Evolutionary conservation across 75 land plant genomes (phyloP).

Genomic region (Selaginella moellendorffii): DNA sequence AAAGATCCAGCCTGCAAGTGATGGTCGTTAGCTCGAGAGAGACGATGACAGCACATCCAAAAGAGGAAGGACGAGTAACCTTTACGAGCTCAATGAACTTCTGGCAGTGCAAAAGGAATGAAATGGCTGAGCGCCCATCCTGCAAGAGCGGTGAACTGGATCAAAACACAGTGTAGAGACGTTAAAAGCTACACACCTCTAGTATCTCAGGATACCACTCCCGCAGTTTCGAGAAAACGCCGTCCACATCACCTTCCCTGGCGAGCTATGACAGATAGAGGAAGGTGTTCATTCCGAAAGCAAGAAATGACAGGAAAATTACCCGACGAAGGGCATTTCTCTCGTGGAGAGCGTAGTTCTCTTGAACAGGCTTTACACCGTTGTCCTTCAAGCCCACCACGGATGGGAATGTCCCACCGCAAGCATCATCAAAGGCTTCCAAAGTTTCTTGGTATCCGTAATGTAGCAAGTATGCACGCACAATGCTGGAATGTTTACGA

Average conservation of each 20-base stretch:
- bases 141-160: conserved; percentile 20
- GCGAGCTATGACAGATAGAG: conserved; percentile 38
- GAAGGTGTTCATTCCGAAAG: neutral
- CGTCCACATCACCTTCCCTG: conserved; percentile 63
- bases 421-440: conserved; percentile 56
- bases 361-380: conserved; percentile 23
- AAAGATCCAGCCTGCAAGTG: conserved; percentile 32
- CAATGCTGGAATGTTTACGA: conserved; percentile 37
- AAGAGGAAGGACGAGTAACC: conserved; percentile 21
- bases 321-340: conserved; percentile 69
- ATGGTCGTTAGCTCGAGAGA: neutral
- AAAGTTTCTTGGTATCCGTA: conserved; percentile 95
- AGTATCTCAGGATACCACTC: conserved; percentile 79
- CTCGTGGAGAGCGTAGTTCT: conserved; percentile 49
- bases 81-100: conserved; percentile 72
- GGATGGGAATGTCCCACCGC: conserved; percentile 48
- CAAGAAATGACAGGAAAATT: conserved; percentile 1
- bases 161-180: no score
- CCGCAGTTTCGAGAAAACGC: conserved; percentile 44
- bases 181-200: no score
- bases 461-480: conserved; percentile 75
- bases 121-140: conserved; percentile 48
- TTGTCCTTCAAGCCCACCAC: conserved; percentile 27
- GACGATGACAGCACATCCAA: neutral
- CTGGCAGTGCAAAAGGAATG: conserved; percentile 70